A percentile compares a stretch with the other conserved stretches of the same genome.
phyloP scores from a whole-genome alignment of 495 filamentous ascomycete genomes.

The Cenococcum geophilum region DNA sequence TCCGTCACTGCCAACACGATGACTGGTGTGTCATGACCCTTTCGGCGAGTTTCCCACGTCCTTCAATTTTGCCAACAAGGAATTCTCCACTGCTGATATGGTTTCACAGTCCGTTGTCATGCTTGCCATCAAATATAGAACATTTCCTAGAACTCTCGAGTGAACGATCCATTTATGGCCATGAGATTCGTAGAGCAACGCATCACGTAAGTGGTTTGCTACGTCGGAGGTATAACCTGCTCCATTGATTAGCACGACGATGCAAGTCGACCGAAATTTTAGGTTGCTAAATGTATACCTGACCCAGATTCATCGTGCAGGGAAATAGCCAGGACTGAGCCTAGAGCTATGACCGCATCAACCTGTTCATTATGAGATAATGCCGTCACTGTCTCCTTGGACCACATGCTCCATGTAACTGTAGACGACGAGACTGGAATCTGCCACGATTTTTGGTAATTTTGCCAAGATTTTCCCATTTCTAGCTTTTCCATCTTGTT shows the following conservation, averaged over 20 bases:
- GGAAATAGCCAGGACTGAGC: slow-evolving; percentile 62
- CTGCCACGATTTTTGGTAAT: slow-evolving; percentile 43
- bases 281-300: slow-evolving; percentile 34
- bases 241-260: slow-evolving; percentile 11
- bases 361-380: slow-evolving; percentile 51
- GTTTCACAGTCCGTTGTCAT: slow-evolving; percentile 51
- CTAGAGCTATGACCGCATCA: slow-evolving; percentile 61
- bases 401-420: slow-evolving; percentile 64
- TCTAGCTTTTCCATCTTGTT: slow-evolving; percentile 52
- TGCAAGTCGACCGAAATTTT: not conserved
- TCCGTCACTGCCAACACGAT: no score
- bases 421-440: not conserved
- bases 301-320: slow-evolving; percentile 43
- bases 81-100: slow-evolving; percentile 44
- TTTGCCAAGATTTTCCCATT: slow-evolving; percentile 45
- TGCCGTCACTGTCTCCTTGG: slow-evolving; percentile 47
- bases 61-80: not conserved
- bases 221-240: slow-evolving; percentile 62
- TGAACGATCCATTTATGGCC: slow-evolving; percentile 52
- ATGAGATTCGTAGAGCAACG: slow-evolving; percentile 37
- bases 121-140: slow-evolving; percentile 71
- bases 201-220: slow-evolving; percentile 53
- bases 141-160: slow-evolving; percentile 67
- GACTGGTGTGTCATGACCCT: no score
- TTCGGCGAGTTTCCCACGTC: not conserved